Evolutionary conservation across 176 grass and related monocot species (phyloP).

Genomic region (Aegilops bicornis): DNA sequence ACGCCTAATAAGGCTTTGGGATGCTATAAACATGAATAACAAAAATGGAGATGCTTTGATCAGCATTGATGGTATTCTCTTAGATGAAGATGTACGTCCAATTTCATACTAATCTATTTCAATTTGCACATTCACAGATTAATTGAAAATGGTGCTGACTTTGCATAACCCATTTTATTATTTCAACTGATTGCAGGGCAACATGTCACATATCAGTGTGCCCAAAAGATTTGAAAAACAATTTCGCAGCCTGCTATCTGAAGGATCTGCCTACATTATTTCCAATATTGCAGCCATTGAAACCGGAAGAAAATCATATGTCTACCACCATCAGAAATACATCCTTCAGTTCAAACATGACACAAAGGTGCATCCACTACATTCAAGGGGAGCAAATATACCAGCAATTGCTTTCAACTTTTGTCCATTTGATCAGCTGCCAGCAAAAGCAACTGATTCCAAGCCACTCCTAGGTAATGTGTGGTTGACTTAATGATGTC

Average conservation of each 20-base stretch:
- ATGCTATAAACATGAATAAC: neutral
- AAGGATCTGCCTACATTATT: neutral
- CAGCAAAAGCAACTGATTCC: neutral
- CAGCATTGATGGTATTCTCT: neutral
- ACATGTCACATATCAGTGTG: neutral
- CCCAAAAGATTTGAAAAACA: neutral
- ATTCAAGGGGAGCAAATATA: neutral
- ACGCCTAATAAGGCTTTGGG: neutral
- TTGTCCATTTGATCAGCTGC: neutral
- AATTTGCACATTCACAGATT: neutral
- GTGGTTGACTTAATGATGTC: neutral
- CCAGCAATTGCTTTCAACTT: neutral
- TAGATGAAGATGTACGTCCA: neutral
- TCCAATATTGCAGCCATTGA: neutral
- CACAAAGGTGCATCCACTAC: neutral
- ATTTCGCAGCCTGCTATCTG: neutral
- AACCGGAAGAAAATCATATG: neutral
- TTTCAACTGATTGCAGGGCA: neutral
- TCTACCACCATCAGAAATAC: neutral
- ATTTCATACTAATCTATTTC: neutral
- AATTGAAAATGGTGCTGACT: neutral
- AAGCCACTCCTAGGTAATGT: constrained; percentile 12
- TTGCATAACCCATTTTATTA: neutral
- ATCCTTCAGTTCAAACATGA: neutral
- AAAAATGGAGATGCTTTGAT: neutral